phyloP scores from a whole-genome alignment of 345 rosid genomes.

The Ceriops zippeliana region DNA sequence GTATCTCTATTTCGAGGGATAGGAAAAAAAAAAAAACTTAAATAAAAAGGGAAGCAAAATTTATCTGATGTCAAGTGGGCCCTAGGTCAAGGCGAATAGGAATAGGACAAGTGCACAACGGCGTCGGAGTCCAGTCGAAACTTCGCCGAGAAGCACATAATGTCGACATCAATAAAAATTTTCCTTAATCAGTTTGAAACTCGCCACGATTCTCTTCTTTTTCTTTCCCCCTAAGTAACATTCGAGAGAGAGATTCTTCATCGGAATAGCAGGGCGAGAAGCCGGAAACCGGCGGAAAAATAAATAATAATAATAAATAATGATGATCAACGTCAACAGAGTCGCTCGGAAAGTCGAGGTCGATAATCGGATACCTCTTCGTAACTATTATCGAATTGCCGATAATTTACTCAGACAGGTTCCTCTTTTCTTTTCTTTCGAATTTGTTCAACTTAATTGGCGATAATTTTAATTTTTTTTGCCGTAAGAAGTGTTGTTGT shows the following conservation, averaged over 20 bases:
- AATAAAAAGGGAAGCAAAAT: too few relatives aligned
- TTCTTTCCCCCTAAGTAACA: background rate
- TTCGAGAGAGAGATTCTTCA: background rate
- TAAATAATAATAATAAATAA: background rate
- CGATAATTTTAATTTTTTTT: constrained; percentile 7
- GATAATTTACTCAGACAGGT: constrained; percentile 94
- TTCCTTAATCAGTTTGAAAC: background rate
- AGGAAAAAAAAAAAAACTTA: too few relatives aligned
- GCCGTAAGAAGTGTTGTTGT: background rate
- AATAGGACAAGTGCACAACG: too few relatives aligned
- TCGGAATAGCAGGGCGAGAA: background rate
- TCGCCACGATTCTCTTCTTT: background rate
- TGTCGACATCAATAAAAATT: constrained; percentile 28
- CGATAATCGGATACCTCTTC: constrained; percentile 79
- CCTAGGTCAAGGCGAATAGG: too few relatives aligned
- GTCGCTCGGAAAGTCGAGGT: constrained; percentile 67
- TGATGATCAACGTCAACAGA: constrained; percentile 65
- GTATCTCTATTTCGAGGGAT: too few relatives aligned
- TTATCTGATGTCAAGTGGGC: too few relatives aligned
- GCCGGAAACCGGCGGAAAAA: background rate
- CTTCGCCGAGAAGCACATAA: background rate
- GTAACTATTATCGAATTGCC: constrained; percentile 76
- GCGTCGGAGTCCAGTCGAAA: background rate
- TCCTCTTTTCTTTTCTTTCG: background rate
- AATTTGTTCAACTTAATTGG: background rate